Percentiles rank a stretch among this genome's conserved stretches.
These are phyloP conservation scores for Aureobasidium sp. DNA, from an alignment of 2,329 filamentous ascomycete species.

Conservation along the genomic window DNA sequence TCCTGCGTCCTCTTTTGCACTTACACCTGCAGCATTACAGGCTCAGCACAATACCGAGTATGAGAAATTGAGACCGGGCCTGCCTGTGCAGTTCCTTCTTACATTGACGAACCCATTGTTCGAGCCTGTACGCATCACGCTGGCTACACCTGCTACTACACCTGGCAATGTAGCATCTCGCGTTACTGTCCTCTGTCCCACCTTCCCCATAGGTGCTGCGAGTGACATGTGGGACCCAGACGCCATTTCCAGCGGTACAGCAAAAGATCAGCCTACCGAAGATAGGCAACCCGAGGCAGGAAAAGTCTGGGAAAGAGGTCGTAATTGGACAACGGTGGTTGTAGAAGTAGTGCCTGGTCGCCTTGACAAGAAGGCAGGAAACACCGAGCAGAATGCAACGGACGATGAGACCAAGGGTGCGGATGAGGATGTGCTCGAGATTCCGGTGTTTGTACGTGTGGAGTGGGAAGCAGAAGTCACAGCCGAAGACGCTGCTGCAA, in stretches of 20 bases:
- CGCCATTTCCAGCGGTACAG: constrained; percentile 30
- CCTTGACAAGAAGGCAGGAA: constrained; percentile 20
- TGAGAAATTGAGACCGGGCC: constrained; percentile 34
- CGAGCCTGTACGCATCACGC: constrained; percentile 76
- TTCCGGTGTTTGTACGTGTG: constrained; percentile 86
- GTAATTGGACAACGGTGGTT: constrained; percentile 93
- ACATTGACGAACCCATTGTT: constrained; percentile 94
- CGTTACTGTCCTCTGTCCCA: constrained; percentile 87
- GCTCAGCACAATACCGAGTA: constrained; percentile 24
- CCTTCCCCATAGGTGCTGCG: constrained; percentile 91
- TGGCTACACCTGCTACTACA: constrained; percentile 75
- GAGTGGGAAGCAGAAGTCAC: constrained; percentile 74
- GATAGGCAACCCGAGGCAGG: constrained; percentile 70
- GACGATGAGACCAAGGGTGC: constrained; percentile 35
- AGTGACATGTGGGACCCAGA: constrained; percentile 75
- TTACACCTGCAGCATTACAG: constrained; percentile 24
- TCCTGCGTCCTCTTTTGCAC: constrained; percentile 47
- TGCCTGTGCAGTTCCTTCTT: constrained; percentile 69
- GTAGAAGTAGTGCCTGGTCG: constrained; percentile 71
- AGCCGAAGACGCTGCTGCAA: constrained; percentile 45
- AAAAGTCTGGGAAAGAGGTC: constrained; percentile 90
- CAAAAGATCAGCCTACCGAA: constrained; percentile 28
- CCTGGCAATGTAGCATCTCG: constrained; percentile 69
- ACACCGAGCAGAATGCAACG: constrained; percentile 19
- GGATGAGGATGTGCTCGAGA: constrained; percentile 67